Conservation (phyloP, 179 eudicot genomes). For the Heliamphora pulchella region DNA sequence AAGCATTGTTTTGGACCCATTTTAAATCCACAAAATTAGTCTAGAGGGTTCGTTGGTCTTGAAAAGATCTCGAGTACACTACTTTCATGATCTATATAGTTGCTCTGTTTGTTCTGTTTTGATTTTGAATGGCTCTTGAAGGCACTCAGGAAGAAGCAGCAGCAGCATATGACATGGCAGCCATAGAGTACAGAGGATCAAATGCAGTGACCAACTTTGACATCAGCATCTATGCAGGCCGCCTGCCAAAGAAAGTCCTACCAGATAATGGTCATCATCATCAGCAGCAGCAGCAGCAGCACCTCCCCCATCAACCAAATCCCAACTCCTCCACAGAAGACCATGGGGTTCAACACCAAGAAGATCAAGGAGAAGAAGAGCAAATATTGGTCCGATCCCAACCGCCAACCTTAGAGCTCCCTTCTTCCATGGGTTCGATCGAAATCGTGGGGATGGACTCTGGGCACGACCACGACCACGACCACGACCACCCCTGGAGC, state of each 20-base stretch:
- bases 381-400: conserved; percentile 1
- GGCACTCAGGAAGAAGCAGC: conserved; percentile 98
- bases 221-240: conserved; percentile 59
- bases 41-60: too few relatives aligned
- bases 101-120: background rate
- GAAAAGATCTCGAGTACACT: too few relatives aligned
- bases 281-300: conserved; percentile 15
- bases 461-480: background rate
- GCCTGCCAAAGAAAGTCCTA: conserved; percentile 28
- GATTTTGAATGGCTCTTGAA: conserved; percentile 13
- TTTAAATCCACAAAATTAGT: too few relatives aligned
- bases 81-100: background rate
- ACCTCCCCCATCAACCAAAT: conserved; percentile 14
- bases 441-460: conserved; percentile 15
- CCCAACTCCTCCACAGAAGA: conserved; percentile 7
- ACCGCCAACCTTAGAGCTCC: conserved; percentile 10
- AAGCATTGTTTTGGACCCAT: too few relatives aligned
- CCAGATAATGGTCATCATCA: background rate
- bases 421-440: background rate
- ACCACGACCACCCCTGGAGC: conserved; percentile 34
- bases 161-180: conserved; percentile 83
- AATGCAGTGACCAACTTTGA: conserved; percentile 89
- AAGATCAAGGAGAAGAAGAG: conserved; percentile 1
- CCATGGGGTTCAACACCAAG: background rate
- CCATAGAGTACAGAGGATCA: conserved; percentile 75